A percentile compares a stretch with the other conserved stretches of the same genome.
These are phyloP conservation scores for Chalciporus pseudorubinellus DNA, from an alignment of 768 basidiomycete genomes.

Conservation along the genomic window DNA sequence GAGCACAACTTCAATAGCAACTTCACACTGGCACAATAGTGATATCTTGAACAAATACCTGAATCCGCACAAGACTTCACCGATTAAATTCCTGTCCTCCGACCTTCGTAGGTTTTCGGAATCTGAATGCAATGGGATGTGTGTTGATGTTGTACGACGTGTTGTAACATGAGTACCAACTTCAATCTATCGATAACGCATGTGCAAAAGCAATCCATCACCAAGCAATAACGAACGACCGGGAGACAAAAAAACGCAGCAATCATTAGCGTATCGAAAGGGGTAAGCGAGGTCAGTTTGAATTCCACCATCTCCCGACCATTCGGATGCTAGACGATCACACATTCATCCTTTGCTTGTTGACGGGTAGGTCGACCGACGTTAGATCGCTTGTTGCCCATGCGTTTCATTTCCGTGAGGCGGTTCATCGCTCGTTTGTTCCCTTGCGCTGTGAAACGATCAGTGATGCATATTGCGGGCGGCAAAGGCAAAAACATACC, in stretches of 20 bases:
- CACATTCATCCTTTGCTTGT: conserved; percentile 92
- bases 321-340: conserved; percentile 53
- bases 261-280: conserved; percentile 14
- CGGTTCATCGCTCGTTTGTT: conserved; percentile 97
- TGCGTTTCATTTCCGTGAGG: conserved; percentile 91
- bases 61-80: no score
- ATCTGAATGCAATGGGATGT: neutral
- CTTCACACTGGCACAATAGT: no score
- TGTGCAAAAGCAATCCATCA: conserved; percentile 3
- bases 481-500: conserved; percentile 50
- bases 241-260: conserved; percentile 2
- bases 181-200: conserved; percentile 17
- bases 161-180: neutral
- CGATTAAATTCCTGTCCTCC: no score
- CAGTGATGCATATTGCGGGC: neutral
- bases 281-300: conserved; percentile 1
- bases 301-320: conserved; percentile 7
- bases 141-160: no score
- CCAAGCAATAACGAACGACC: conserved; percentile 9
- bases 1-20: no score
- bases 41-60: no score
- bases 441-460: conserved; percentile 73
- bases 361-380: conserved; percentile 86
- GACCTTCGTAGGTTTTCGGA: no score
- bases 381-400: conserved; percentile 75